Conservation (phyloP, 768 basidiomycete genomes). For the Xerocomellus amylosporus region DNA sequence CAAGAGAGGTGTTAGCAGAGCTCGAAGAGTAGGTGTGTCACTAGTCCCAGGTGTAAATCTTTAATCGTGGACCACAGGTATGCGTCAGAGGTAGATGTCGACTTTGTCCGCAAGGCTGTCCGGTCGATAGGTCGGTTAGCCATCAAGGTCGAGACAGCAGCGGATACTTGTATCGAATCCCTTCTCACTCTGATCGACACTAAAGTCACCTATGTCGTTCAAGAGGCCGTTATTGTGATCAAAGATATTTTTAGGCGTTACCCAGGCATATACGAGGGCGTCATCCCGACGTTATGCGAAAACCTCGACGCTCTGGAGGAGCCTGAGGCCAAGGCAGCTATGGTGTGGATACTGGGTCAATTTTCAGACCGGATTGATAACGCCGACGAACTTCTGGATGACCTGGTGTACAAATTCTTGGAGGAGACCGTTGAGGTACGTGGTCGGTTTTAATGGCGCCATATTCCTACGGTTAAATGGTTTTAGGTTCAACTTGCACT, state of each 20-base stretch:
- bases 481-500: slow-evolving; percentile 90
- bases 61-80: slow-evolving; percentile 53
- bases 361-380: slow-evolving; percentile 96
- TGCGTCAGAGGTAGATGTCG: slow-evolving; percentile 96
- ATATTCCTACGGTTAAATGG: not conserved
- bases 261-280: slow-evolving; percentile 93
- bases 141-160: slow-evolving; percentile 89
- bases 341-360: slow-evolving; percentile 98
- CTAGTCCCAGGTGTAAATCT: not conserved
- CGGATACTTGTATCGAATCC: slow-evolving; percentile 86
- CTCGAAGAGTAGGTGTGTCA: slow-evolving; percentile 76
- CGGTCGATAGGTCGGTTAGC: slow-evolving; percentile 96
- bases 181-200: slow-evolving; percentile 86
- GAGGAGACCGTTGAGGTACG: slow-evolving; percentile 92
- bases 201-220: slow-evolving; percentile 93
- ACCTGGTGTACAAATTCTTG: slow-evolving; percentile 81
- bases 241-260: slow-evolving; percentile 98
- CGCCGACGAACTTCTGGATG: slow-evolving; percentile 92
- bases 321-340: slow-evolving; percentile 93
- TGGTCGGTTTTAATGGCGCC: slow-evolving; percentile 1
- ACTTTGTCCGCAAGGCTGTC: slow-evolving; percentile 97
- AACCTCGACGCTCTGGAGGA: slow-evolving; percentile 91
- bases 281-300: slow-evolving; percentile 91
- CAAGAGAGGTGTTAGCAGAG: slow-evolving; percentile 88
- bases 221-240: slow-evolving; percentile 95